Evolutionary conservation across 2,329 filamentous ascomycete genomes (phyloP).

Genomic region (Dactylellina sp.): DNA sequence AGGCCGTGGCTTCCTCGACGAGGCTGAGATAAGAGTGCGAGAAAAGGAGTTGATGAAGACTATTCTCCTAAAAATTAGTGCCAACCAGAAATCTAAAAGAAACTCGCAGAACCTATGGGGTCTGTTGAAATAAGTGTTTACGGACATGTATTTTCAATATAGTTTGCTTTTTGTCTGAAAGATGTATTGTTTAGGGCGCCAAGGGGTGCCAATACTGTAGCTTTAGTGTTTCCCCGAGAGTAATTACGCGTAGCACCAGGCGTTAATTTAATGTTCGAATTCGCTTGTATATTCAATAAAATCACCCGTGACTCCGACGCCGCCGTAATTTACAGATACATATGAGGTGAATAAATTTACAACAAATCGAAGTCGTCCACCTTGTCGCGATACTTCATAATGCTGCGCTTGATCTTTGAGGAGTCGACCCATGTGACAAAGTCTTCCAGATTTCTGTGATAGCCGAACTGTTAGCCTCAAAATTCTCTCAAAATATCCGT

Average conservation of each 20-base stretch:
- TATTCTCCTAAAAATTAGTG: constrained; percentile 34
- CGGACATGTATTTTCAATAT: neutral
- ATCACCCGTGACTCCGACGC: constrained; percentile 29
- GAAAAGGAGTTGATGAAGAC: constrained; percentile 52
- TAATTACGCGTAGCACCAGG: neutral
- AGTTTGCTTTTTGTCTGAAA: neutral
- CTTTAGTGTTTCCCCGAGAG: neutral
- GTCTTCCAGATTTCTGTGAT: constrained; percentile 72
- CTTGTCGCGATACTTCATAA: constrained; percentile 76
- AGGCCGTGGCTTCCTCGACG: constrained; percentile 64
- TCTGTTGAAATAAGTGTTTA: constrained; percentile 5
- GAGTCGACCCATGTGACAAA: constrained; percentile 79
- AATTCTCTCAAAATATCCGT: neutral
- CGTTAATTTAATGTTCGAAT: constrained; percentile 15
- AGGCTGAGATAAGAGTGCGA: constrained; percentile 63
- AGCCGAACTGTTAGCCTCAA: constrained; percentile 8
- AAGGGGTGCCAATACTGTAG: neutral
- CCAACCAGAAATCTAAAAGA: constrained; percentile 21
- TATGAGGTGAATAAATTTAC: constrained; percentile 61
- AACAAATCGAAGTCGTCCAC: constrained; percentile 77
- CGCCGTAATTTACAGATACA: constrained; percentile 38
- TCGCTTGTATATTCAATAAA: constrained; percentile 37
- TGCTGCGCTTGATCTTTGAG: constrained; percentile 78
- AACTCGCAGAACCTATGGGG: constrained; percentile 45
- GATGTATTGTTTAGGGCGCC: neutral